Evolutionary conservation across 192 early-diverging fungal species (phyloP), one percentile per base, ranked within the genome.

Genomic region (Mortierella hygrophila): DNA sequence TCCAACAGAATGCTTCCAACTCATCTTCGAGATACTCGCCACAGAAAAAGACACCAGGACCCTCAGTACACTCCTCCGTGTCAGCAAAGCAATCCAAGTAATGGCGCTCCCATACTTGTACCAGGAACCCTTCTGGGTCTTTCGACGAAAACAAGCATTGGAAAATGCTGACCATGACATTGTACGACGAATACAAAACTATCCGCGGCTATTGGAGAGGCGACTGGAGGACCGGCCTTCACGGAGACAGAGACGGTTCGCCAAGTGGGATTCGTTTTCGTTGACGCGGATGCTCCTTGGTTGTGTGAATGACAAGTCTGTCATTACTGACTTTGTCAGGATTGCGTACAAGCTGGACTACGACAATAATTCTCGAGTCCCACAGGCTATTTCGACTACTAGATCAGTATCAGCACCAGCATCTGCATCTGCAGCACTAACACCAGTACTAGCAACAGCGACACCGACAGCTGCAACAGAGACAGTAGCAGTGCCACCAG

Each of bases 31-130:
- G 16, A 75, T 75, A 23, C 73, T 75, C 21, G 44, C 15, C 16
- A 38, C 9, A 57, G 73, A 75, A 18, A 0, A 38, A 4, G 73
- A 54, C 37, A 37, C 52, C 4, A 44, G 32, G 29, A 75, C 73
- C 16, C 52, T 75, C 32, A 75, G 73, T 5, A 55, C 20, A 8
- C 52, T 75, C 8, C 37, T 57, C 8, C 49, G 73, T 1, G 73
- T 75, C 73, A 57, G 52, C 37, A 75, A 75, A 18, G 0, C n/a
- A 18, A 8, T 75, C 1, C 73, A 54, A 13, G 32, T 54, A 23
- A 55, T 75, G 29, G 73, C 35, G 13, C 52, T 75, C 8, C 73
- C 73, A 5, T 47, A 54, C 29, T 37, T 75, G 29, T 75, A 75
- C 21, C 41, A 55, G 2, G 49, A 75, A 2, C 73, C 49, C 23